Conservation (phyloP, 2,329 filamentous ascomycete genomes). For the Paracoccidioides lutzii region DNA sequence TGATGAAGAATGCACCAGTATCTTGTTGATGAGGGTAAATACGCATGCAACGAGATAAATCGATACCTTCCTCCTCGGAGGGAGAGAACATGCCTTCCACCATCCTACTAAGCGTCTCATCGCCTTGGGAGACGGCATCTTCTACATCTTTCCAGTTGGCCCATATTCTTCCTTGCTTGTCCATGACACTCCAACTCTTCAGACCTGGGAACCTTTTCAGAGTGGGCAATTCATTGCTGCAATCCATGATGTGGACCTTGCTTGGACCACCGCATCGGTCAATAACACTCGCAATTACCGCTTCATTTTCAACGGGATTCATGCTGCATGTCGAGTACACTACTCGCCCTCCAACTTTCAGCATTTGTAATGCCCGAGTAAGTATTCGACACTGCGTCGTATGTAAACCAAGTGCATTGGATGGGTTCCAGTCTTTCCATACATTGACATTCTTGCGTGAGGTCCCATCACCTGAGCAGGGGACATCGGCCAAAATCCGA, state of each 20-base stretch:
- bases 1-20: conserved; percentile 95
- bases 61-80: conserved; percentile 46
- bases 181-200: conserved; percentile 79
- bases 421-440: conserved; percentile 90
- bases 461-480: conserved; percentile 92
- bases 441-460: conserved; percentile 83
- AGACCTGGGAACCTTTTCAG: conserved; percentile 67
- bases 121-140: conserved; percentile 46
- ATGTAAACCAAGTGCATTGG: conserved; percentile 76
- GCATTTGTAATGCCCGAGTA: conserved; percentile 82
- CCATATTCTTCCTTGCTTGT: conserved; percentile 70
- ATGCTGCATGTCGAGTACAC: conserved; percentile 98
- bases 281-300: conserved; percentile 77
- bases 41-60: conserved; percentile 80
- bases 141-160: conserved; percentile 71
- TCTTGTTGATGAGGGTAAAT: conserved; percentile 93
- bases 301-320: conserved; percentile 96
- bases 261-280: conserved; percentile 71
- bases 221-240: conserved; percentile 60
- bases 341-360: conserved; percentile 86
- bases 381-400: conserved; percentile 79
- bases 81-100: conserved; percentile 74
- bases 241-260: conserved; percentile 77
- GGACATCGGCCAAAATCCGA: conserved; percentile 88
- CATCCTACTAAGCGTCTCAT: conserved; percentile 51